Conservation (phyloP, 2,329 filamentous ascomycete genomes). For the Aureobasidium vineae region DNA sequence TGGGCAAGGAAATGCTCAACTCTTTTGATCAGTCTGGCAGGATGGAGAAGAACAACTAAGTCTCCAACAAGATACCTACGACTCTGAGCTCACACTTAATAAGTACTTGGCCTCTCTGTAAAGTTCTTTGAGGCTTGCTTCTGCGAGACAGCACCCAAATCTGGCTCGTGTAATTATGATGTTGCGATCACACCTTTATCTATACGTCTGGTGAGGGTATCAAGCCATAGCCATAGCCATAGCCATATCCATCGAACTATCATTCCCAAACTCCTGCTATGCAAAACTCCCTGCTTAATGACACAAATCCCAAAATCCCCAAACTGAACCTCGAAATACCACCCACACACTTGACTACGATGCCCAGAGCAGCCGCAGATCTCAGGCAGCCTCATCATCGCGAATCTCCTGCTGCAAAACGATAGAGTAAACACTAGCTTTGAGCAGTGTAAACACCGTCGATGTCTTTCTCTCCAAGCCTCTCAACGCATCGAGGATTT, state of each 20-base stretch:
- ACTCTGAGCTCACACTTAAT: background rate
- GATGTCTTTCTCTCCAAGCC: constrained; percentile 92
- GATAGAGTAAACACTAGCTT: constrained; percentile 98
- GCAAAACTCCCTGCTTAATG: background rate
- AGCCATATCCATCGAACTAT: background rate
- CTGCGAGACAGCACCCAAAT: background rate
- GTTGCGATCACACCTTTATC: background rate
- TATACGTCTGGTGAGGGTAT: background rate
- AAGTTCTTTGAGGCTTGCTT: background rate
- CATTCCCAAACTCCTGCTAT: constrained; percentile 13
- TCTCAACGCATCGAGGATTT: constrained; percentile 80
- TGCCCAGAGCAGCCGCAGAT: background rate
- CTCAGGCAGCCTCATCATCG: constrained; percentile 53
- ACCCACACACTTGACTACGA: background rate
- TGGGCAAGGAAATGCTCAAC: background rate
- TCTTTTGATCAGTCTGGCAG: background rate
- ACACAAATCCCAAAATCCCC: background rate
- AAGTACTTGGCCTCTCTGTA: background rate
- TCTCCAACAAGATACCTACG: background rate
- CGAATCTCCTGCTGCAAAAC: constrained; percentile 96
- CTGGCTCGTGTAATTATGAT: background rate
- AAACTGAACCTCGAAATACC: background rate
- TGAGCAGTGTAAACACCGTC: constrained; percentile 90
- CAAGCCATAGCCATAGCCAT: background rate
- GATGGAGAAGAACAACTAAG: no score